Conservation (phyloP, 257 asterid species). For the Salvia hispanica region DNA sequence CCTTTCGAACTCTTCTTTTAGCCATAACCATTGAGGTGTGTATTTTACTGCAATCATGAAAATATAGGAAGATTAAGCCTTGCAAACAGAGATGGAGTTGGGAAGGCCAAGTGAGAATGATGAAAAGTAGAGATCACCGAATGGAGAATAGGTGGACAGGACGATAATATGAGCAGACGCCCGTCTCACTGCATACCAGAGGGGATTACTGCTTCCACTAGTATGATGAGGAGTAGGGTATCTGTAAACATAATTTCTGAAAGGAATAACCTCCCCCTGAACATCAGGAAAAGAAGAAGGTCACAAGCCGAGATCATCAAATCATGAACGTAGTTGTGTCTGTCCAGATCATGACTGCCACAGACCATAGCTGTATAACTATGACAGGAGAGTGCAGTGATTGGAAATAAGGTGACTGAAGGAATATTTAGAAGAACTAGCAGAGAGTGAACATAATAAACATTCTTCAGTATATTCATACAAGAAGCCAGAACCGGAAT, state of each 20-base stretch:
- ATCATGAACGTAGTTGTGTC: background rate
- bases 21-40: conserved; percentile 94
- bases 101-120: background rate
- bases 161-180: conserved; percentile 93
- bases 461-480: background rate
- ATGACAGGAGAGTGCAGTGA: background rate
- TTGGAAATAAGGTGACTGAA: background rate
- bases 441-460: background rate
- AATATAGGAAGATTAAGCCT: conserved; percentile 9
- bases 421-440: too few species aligned
- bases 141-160: conserved; percentile 95
- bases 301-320: conserved; percentile 11
- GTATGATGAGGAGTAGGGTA: conserved; percentile 88
- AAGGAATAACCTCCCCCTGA: conserved; percentile 86
- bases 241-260: conserved; percentile 79
- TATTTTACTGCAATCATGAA: conserved; percentile 69
- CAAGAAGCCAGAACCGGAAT: too few species aligned
- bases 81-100: background rate
- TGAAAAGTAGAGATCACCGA: conserved; percentile 51
- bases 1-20: conserved; percentile 54
- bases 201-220: conserved; percentile 77
- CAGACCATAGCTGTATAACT: background rate
- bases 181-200: conserved; percentile 95
- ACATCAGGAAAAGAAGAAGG: conserved; percentile 25
- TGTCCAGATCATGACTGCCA: background rate